Conservation (phyloP, 176 grass and related monocot genomes). For the Cenchrus americanus region DNA sequence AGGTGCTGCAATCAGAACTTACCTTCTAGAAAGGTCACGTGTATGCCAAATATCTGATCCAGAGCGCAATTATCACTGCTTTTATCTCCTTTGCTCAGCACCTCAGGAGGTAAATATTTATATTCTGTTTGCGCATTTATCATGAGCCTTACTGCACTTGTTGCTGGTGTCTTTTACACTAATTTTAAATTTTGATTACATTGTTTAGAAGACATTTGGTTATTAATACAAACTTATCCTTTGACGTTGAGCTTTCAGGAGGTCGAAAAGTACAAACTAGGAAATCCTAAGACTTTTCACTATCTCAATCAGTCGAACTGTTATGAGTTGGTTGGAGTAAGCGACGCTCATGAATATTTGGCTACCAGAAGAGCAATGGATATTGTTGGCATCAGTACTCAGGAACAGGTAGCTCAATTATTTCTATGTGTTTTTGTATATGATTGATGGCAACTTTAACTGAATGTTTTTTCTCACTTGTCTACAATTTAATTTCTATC, state of each 20-base stretch:
- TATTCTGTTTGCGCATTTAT: slow-evolving; percentile 36
- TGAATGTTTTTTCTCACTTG: slow-evolving; percentile 39
- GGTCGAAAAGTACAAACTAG: slow-evolving; percentile 91
- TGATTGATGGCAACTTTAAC: slow-evolving; percentile 31
- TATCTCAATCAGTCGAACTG: slow-evolving; percentile 99
- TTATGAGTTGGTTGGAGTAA: slow-evolving; percentile 94
- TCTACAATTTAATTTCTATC: slow-evolving; percentile 57
- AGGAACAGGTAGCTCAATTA: slow-evolving; percentile 81
- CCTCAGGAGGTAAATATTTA: slow-evolving; percentile 75
- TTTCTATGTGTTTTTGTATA: slow-evolving; percentile 27
- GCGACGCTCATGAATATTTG: slow-evolving; percentile 92
- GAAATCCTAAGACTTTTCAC: slow-evolving; percentile 77
- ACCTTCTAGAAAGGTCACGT: slow-evolving; percentile 93
- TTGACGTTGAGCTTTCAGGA: slow-evolving; percentile 56
- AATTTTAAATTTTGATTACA: slow-evolving; percentile 19
- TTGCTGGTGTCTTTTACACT: slow-evolving; percentile 34
- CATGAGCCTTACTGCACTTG: slow-evolving; percentile 15
- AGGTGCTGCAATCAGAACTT: slow-evolving; percentile 96
- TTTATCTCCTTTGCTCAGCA: slow-evolving; percentile 97
- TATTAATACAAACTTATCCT: slow-evolving; percentile 38
- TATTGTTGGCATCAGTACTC: slow-evolving; percentile 90
- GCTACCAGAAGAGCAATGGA: slow-evolving; percentile 99
- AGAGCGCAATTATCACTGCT: slow-evolving; percentile 98
- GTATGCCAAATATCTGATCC: slow-evolving; percentile 98
- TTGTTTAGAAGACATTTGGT: slow-evolving; percentile 21